These are phyloP conservation scores for Pinguiococcus pyrenoidosus DNA, from an alignment of 108 stramenopile genomes.

Conservation along the genomic window DNA sequence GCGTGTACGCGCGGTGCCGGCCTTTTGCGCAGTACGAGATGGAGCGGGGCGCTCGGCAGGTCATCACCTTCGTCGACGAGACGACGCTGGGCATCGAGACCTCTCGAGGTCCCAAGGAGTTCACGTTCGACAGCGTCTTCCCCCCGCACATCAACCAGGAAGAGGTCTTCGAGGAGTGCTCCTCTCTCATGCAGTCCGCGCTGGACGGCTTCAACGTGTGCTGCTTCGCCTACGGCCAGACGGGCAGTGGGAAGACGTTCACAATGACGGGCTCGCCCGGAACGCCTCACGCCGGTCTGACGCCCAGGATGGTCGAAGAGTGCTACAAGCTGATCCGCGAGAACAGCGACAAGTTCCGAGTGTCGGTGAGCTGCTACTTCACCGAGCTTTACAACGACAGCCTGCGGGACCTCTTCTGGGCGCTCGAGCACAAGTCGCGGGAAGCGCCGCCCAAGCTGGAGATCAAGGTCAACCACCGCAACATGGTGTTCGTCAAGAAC, in stretches of 20 bases:
- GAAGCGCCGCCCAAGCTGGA: slow-evolving; percentile 37
- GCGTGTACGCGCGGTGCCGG: slow-evolving; percentile 43
- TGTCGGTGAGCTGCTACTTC: slow-evolving; percentile 30
- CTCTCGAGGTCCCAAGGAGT: slow-evolving; percentile 22
- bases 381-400: slow-evolving; percentile 47
- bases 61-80: slow-evolving; percentile 34
- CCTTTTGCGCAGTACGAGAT: slow-evolving; percentile 41
- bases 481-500: slow-evolving; percentile 39
- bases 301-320: slow-evolving; percentile 32
- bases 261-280: slow-evolving; percentile 57
- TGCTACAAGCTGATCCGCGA: slow-evolving; percentile 20
- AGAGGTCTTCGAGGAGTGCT: slow-evolving; percentile 41
- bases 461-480: slow-evolving; percentile 42
- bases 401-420: slow-evolving; percentile 36
- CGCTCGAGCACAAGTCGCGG: slow-evolving; percentile 16
- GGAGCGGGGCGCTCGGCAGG: slow-evolving; percentile 18
- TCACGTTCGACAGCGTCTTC: slow-evolving; percentile 38
- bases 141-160: slow-evolving; percentile 27
- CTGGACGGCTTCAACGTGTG: slow-evolving; percentile 52
- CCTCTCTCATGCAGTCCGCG: slow-evolving; percentile 34
- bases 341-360: background rate
- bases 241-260: slow-evolving; percentile 57
- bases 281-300: slow-evolving; percentile 34
- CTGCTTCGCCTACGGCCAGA: slow-evolving; percentile 53
- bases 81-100: slow-evolving; percentile 28